A percentile compares a stretch with the other conserved stretches of the same genome.
Evolutionary conservation across 1,284 basidiomycete species (phyloP).

Genomic region (Psilocybe mexicana): DNA sequence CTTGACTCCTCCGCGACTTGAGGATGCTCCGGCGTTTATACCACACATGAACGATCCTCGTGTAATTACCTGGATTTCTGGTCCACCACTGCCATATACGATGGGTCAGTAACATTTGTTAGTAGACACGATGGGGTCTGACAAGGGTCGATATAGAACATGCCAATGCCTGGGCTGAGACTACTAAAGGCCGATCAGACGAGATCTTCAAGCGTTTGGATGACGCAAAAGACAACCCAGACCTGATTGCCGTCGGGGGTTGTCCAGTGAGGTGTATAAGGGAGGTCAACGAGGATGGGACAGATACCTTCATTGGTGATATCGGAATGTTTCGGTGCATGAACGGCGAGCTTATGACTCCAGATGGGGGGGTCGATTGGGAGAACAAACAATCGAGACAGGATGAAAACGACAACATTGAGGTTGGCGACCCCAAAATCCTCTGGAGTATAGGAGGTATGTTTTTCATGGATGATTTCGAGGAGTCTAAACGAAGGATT

Average conservation of each 20-base stretch:
- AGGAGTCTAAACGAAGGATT: neutral
- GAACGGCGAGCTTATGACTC: conserved; percentile 34
- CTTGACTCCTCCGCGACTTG: conserved; percentile 54
- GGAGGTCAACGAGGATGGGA: conserved; percentile 49
- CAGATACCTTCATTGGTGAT: conserved; percentile 48
- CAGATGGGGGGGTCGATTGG: conserved; percentile 29
- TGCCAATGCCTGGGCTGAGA: conserved; percentile 29
- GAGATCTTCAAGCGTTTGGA: conserved; percentile 30
- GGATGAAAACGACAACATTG: conserved; percentile 38
- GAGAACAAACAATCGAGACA: conserved; percentile 29
- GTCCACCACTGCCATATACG: conserved; percentile 54
- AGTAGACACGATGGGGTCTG: too few species aligned
- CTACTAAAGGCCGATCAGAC: conserved; percentile 22
- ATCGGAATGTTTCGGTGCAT: conserved; percentile 37
- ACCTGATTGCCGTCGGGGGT: conserved; percentile 31
- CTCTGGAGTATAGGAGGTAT: conserved; percentile 55
- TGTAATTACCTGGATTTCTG: conserved; percentile 45
- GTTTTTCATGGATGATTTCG: conserved; percentile 15
- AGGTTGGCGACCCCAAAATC: conserved; percentile 48
- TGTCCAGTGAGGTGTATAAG: conserved; percentile 48
- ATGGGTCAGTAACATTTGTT: conserved; percentile 30
- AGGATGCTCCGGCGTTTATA: conserved; percentile 40
- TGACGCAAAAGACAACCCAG: conserved; percentile 24
- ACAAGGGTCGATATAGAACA: conserved; percentile 31
- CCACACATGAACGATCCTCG: conserved; percentile 50